phyloP scores from a whole-genome alignment of 257 asterid species.

The Solanum dulcamara region DNA sequence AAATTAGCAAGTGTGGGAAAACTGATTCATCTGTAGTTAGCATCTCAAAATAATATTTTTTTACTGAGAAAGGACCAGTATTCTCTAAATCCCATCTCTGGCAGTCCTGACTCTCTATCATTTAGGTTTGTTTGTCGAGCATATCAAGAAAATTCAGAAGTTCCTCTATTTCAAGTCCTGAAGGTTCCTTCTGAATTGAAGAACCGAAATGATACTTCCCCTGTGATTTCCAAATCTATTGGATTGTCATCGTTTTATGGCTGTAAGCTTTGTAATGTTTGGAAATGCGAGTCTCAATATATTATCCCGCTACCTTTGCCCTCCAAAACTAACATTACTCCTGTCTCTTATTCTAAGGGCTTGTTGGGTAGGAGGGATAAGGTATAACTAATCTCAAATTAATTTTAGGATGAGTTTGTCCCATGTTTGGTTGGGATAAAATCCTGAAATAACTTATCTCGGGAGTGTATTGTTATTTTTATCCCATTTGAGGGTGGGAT shows the following conservation, averaged over 20 bases:
- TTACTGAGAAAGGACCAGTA: neutral
- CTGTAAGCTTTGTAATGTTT: neutral
- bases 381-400: neutral
- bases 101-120: neutral
- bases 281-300: neutral
- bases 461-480: neutral
- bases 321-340: neutral
- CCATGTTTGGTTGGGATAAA: neutral
- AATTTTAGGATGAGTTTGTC: neutral
- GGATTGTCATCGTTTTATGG: neutral
- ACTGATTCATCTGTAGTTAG: neutral
- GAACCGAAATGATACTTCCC: neutral
- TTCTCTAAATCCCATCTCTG: neutral
- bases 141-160: neutral
- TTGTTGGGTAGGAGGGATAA: neutral
- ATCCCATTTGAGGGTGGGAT: neutral
- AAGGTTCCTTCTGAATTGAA: neutral
- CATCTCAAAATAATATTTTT: neutral
- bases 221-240: neutral
- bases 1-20: neutral
- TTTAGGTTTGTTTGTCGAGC: neutral
- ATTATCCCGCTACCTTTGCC: neutral
- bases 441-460: neutral
- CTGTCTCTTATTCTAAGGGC: neutral
- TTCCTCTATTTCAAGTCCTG: neutral